Conservation (phyloP, 129 eudicot genomes). For the Rutidosis leptorrhynchoides region DNA sequence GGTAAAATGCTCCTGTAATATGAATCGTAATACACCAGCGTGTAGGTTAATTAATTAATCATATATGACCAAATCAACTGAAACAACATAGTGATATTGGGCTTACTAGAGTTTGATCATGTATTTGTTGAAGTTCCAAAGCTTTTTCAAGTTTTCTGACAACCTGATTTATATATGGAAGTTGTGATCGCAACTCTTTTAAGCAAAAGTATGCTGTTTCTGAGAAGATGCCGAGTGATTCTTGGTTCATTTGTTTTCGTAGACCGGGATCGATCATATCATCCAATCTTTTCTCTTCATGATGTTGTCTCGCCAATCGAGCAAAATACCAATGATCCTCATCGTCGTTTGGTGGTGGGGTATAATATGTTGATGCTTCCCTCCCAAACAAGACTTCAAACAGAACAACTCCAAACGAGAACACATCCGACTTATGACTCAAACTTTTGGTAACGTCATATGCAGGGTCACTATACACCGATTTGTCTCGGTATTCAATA, state of each 20-base stretch:
- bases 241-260: neutral
- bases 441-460: neutral
- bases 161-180: neutral
- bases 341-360: neutral
- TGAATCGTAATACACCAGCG: too few relatives aligned
- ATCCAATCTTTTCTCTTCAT: neutral
- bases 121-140: neutral
- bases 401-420: neutral
- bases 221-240: neutral
- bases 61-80: neutral
- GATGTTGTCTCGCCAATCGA: neutral
- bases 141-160: neutral
- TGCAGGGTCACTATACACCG: neutral
- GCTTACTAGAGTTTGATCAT: neutral
- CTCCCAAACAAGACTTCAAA: neutral
- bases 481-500: neutral
- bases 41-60: too few relatives aligned
- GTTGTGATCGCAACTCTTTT: neutral
- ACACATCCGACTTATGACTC: neutral
- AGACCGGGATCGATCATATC: neutral
- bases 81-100: neutral
- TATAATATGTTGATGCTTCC: neutral
- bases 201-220: neutral
- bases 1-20: neutral
- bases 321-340: neutral